Evolutionary conservation across 2,329 filamentous ascomycete species (phyloP), one percentile per base, ranked within the genome.

Genomic region (Cryphonectria parasitica): DNA sequence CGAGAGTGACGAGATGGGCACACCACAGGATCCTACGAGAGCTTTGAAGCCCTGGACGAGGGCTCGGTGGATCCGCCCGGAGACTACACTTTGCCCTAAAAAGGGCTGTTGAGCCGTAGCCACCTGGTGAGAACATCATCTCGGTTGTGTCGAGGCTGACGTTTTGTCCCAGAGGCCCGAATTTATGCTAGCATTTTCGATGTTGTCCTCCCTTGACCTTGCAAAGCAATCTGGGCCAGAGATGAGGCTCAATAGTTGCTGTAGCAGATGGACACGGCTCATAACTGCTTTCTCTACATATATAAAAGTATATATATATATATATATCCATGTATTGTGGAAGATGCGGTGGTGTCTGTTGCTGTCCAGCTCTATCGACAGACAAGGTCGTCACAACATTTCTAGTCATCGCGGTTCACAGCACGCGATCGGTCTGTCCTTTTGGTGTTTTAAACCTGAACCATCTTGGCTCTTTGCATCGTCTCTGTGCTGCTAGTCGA

Each of bases 101-200:
- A 39, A 61, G 58, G 58, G 58, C 31, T 39, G 11, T 25, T 61
- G 34, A 61, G 31, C 58, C 58, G 58, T 61, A 11, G 58, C 34
- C 22, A 61, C 34, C 58, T 61, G 13, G 7, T n/a, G 22, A 39
- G 58, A 15, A 39, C 58, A 61, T 61, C 31, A 39, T 61, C 19
- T 61, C 58, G 58, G 31, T 39, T 61, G 58, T 61, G 58, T 61
- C 19, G 58, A 61, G 34, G 58, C 58, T 61, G 58, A 61, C 58
- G 6, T n/a, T n/a, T n/a, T 11, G 45, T n/a, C 34, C 19, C 58
- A 61, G 34, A n/a, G 7, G 34, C 1, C 22, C 15, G 34, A 31
- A 39, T 19, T 61, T 34, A 39, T 61, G 15, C 31, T n/a, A 39
- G 34, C 17, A 22, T 39, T 60, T n/a, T n/a, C n/a, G 8, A n/a